phyloP scores from a whole-genome alignment of 345 rosid species.

The Adansonia digitata region DNA sequence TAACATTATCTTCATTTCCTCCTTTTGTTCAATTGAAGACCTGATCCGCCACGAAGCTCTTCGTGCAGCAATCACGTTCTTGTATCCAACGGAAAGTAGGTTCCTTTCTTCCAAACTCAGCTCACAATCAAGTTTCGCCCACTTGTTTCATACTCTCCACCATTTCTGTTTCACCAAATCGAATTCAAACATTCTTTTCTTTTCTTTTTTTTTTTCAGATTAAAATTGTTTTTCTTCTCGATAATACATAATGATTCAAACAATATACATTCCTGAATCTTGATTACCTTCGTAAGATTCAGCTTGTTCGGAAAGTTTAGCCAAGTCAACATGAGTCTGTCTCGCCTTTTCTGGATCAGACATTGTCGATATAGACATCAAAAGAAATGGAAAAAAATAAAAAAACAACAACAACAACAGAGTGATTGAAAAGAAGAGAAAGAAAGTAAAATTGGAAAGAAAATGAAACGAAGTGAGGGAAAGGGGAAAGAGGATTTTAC shows the following conservation, averaged over 20 bases:
- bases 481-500: no score
- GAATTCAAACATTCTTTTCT: no score
- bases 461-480: no score
- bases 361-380: slow-evolving; percentile 29
- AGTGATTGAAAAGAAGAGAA: no score
- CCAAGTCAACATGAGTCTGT: slow-evolving; percentile 78
- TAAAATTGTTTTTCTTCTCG: no score
- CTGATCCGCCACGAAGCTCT: slow-evolving; percentile 95
- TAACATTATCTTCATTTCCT: slow-evolving; percentile 82
- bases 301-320: slow-evolving; percentile 95
- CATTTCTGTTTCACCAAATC: slow-evolving; percentile 55
- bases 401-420: no score
- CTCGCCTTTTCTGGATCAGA: slow-evolving; percentile 70
- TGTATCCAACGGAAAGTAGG: slow-evolving; percentile 91
- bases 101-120: slow-evolving; percentile 95
- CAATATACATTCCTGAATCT: no score
- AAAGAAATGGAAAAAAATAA: no score
- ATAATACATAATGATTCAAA: no score
- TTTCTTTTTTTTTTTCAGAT: no score
- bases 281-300: slow-evolving; percentile 78
- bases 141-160: slow-evolving; percentile 92
- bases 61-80: slow-evolving; percentile 87
- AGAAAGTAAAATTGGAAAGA: no score
- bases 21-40: slow-evolving; percentile 96
- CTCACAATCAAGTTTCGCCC: slow-evolving; percentile 68